These are phyloP conservation scores for Elasticomyces elasticus DNA, from an alignment of 495 filamentous ascomycete genomes.

Conservation along the genomic window DNA sequence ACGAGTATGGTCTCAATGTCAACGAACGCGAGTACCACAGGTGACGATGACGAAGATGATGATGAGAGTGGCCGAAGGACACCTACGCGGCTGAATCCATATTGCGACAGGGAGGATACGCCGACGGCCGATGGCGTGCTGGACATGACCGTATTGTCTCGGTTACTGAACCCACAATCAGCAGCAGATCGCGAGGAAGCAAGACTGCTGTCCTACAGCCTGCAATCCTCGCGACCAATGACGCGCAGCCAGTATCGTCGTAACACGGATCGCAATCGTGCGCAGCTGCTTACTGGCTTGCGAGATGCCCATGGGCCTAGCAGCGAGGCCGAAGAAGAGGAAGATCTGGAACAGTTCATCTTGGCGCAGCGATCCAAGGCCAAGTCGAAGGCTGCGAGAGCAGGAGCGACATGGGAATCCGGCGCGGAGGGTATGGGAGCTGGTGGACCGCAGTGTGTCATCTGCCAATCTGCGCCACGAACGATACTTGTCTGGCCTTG, in stretches of 20 bases:
- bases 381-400: conserved; percentile 25
- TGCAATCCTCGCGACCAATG: conserved; percentile 56
- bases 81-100: conserved; percentile 53
- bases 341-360: conserved; percentile 72
- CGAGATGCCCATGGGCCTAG: conserved; percentile 22
- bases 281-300: conserved; percentile 47
- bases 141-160: conserved; percentile 59
- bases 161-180: conserved; percentile 72
- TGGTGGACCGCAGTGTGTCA: conserved; percentile 78
- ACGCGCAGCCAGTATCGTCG: conserved; percentile 70
- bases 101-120: conserved; percentile 33
- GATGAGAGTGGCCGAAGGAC: conserved; percentile 56
- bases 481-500: conserved; percentile 96
- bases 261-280: conserved; percentile 53
- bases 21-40: conserved; percentile 36
- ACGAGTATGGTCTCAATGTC: conserved; percentile 65
- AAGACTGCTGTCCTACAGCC: conserved; percentile 68
- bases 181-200: conserved; percentile 72
- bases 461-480: conserved; percentile 78
- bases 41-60: conserved; percentile 35
- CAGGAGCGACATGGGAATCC: conserved; percentile 45
- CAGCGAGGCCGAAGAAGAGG: conserved; percentile 63
- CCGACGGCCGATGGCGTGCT: conserved; percentile 49
- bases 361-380: conserved; percentile 33
- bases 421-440: conserved; percentile 62